Percentiles rank a stretch among this genome's conserved stretches.
phyloP scores from a whole-genome alignment of 148 eudicot genomes.

The Chenopodium formosanum region DNA sequence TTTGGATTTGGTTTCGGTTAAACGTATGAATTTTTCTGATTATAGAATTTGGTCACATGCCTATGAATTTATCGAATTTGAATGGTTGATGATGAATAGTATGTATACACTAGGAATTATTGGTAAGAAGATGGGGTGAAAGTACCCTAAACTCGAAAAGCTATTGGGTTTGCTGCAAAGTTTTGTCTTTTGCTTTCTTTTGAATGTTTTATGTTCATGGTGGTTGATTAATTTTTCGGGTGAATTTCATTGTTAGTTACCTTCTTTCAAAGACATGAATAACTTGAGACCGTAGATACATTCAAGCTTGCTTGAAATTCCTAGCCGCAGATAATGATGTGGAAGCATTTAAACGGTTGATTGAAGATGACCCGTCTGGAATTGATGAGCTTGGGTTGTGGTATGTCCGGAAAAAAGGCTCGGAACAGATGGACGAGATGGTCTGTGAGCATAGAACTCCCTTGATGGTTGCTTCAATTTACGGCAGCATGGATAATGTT shows the following conservation, averaged over 20 bases:
- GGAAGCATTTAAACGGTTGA: slow-evolving; percentile 43
- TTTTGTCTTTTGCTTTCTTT: background rate
- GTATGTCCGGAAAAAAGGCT: slow-evolving; percentile 66
- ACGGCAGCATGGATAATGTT: slow-evolving; percentile 55
- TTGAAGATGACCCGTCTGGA: slow-evolving; percentile 44
- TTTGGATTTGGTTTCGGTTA: background rate
- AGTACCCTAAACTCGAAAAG: background rate
- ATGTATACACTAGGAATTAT: slow-evolving; percentile 2
- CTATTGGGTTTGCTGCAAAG: background rate
- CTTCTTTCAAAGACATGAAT: slow-evolving; percentile 32
- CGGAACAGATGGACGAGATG: slow-evolving; percentile 48
- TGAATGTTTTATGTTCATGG: background rate
- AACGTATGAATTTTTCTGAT: background rate
- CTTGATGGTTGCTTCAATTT: slow-evolving; percentile 71
- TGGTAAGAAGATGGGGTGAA: slow-evolving; percentile 7
- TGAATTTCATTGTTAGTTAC: slow-evolving; percentile 17
- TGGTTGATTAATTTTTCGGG: background rate
- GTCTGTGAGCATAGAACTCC: slow-evolving; percentile 66
- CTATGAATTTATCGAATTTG: background rate
- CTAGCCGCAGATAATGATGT: slow-evolving; percentile 68
- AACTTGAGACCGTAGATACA: slow-evolving; percentile 52
- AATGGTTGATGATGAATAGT: background rate
- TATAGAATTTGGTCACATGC: slow-evolving; percentile 16
- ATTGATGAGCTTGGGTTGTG: slow-evolving; percentile 57
- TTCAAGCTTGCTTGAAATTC: slow-evolving; percentile 61